Evolutionary conservation across 2,329 filamentous ascomycete genomes (phyloP).

Genomic region (Paecilomyces sp.): DNA sequence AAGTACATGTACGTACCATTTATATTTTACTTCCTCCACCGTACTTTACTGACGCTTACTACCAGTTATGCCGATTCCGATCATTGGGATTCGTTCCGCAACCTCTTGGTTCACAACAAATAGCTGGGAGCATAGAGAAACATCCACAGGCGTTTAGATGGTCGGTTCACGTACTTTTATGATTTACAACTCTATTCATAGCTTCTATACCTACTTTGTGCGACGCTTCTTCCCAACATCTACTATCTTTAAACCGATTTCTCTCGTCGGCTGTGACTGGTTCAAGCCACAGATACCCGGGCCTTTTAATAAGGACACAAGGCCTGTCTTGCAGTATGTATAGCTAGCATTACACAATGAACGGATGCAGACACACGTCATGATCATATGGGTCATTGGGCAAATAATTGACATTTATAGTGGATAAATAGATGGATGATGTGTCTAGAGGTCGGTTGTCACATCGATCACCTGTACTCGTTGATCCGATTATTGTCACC

Average conservation of each 20-base stretch:
- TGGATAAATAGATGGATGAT: neutral
- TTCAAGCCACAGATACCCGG: neutral
- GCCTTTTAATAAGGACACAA: neutral
- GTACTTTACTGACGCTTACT: slow-evolving; percentile 3
- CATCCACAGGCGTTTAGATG: slow-evolving; percentile 2
- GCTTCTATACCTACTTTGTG: neutral
- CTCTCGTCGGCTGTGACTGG: neutral
- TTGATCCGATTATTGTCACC: too few species aligned
- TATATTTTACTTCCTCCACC: neutral
- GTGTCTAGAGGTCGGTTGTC: too few species aligned
- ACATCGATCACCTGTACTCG: too few species aligned
- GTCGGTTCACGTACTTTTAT: neutral
- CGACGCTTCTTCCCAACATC: neutral
- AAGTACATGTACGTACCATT: slow-evolving; percentile 73
- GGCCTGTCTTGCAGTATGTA: neutral
- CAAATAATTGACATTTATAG: neutral
- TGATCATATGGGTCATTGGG: neutral
- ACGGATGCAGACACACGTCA: neutral
- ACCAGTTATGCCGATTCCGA: slow-evolving; percentile 69
- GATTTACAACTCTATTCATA: neutral
- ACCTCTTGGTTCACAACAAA: slow-evolving; percentile 78
- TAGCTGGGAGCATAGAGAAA: slow-evolving; percentile 19
- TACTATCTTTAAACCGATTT: neutral
- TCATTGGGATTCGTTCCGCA: slow-evolving; percentile 79
- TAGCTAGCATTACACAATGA: neutral